phyloP scores from a whole-genome alignment of 106 monocot genomes.

The Apostasia shenzhenica region DNA sequence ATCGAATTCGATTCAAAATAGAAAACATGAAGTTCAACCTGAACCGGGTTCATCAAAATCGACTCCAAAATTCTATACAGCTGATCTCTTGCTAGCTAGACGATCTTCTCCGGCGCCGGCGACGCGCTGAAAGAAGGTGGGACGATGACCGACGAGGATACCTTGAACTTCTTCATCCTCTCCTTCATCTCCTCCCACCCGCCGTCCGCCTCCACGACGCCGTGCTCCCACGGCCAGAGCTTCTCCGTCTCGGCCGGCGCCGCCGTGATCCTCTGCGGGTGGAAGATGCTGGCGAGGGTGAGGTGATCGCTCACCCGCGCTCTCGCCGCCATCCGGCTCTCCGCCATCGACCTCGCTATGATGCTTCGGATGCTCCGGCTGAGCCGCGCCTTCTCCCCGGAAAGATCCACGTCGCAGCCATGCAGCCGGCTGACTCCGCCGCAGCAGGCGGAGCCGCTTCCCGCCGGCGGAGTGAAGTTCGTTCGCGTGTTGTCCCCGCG shows the following conservation, averaged over 20 bases:
- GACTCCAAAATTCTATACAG: neutral
- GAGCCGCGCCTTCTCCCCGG: slow-evolving; percentile 17
- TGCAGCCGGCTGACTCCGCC: neutral
- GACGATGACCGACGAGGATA: slow-evolving; percentile 36
- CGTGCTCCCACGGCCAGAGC: slow-evolving; percentile 7
- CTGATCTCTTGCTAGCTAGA: neutral
- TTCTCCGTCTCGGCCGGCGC: neutral
- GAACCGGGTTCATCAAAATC: no score
- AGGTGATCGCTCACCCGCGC: slow-evolving; percentile 21
- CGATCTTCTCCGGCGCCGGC: neutral
- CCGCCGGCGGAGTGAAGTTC: slow-evolving; percentile 10
- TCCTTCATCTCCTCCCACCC: neutral
- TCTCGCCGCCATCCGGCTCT: neutral
- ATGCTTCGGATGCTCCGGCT: slow-evolving; percentile 17
- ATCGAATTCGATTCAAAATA: no score
- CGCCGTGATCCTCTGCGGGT: neutral
- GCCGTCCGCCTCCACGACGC: neutral
- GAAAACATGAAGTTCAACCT: no score
- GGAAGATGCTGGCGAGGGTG: slow-evolving; percentile 33
- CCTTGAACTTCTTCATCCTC: slow-evolving; percentile 21
- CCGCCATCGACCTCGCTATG: neutral
- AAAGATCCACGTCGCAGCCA: neutral
- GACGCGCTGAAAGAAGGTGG: slow-evolving; percentile 21
- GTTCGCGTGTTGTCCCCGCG: slow-evolving; percentile 41
- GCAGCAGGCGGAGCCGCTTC: neutral